A percentile compares a stretch with the other conserved stretches of the same genome.
These are phyloP conservation scores for Tetradesmus obliquus DNA, from an alignment of 139 green algal genomes.

Conservation along the genomic window DNA sequence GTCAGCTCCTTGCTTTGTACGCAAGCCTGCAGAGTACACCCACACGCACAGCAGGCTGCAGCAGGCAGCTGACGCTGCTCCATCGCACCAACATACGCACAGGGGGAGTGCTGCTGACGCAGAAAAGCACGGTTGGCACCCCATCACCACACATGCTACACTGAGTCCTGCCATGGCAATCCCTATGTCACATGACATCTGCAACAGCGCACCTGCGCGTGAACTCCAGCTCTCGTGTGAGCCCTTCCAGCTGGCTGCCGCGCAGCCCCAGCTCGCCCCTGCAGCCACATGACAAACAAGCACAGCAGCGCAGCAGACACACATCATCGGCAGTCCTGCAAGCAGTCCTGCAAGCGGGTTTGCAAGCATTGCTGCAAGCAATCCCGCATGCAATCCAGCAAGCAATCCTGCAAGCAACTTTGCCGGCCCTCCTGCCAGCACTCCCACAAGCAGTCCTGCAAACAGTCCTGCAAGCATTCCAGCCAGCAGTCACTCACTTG, in stretches of 20 bases:
- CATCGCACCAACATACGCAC: not conserved
- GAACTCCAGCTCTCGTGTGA: conserved; percentile 38
- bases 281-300: not conserved
- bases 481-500: not conserved
- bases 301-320: not conserved
- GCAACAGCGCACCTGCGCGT: conserved; percentile 4
- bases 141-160: not conserved
- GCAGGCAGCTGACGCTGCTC: not conserved
- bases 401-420: too few relatives aligned
- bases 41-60: not conserved
- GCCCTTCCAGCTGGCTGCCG: conserved; percentile 41
- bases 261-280: conserved; percentile 39
- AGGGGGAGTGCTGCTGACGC: too few relatives aligned
- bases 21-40: not conserved
- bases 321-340: too few relatives aligned
- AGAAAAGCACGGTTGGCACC: too few relatives aligned
- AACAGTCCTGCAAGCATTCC: not conserved
- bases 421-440: not conserved
- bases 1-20: not conserved
- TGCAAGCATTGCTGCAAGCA: too few relatives aligned
- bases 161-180: not conserved
- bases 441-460: not conserved
- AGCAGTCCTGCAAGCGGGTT: too few relatives aligned
- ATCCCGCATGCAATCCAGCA: too few relatives aligned
- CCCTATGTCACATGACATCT: not conserved